Conservation (phyloP, 257 asterid genomes). For the Euphrasia confusa region DNA sequence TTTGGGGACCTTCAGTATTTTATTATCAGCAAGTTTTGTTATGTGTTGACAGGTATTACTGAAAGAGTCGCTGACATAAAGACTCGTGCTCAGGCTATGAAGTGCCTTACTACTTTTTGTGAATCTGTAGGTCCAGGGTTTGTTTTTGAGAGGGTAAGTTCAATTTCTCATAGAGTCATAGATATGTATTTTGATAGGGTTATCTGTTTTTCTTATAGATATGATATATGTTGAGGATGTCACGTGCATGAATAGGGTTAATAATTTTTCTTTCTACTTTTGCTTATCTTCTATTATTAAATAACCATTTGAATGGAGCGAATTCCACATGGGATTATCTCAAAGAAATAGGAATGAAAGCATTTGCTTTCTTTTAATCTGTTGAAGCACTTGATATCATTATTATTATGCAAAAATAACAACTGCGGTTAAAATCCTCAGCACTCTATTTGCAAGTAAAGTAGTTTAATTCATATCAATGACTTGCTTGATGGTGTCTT, state of each 20-base stretch:
- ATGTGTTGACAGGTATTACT: constrained; percentile 54
- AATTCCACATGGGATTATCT: no score
- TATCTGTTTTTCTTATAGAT: constrained; percentile 24
- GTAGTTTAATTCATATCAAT: background rate
- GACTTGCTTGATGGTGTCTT: constrained; percentile 11
- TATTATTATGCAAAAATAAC: background rate
- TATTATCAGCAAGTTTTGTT: constrained; percentile 21
- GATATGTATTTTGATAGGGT: constrained; percentile 65
- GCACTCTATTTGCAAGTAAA: background rate
- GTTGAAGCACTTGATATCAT: background rate
- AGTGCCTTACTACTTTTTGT: constrained; percentile 86
- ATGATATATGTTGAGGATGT: background rate
- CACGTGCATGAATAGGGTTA: constrained; percentile 6
- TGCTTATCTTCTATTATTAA: constrained; percentile 10
- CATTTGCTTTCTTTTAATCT: background rate
- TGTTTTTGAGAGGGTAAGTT: constrained; percentile 84
- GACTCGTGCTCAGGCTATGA: constrained; percentile 92
- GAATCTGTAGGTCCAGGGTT: constrained; percentile 99
- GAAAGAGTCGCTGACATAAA: constrained; percentile 99
- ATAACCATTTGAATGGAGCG: no score
- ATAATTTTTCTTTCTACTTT: constrained; percentile 5
- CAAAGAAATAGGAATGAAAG: background rate
- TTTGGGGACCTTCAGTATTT: constrained; percentile 17
- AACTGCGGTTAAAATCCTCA: background rate
- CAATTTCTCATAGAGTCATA: constrained; percentile 11